Conservation (phyloP, 768 basidiomycete species). For the Leucocoprinus leucothites region DNA sequence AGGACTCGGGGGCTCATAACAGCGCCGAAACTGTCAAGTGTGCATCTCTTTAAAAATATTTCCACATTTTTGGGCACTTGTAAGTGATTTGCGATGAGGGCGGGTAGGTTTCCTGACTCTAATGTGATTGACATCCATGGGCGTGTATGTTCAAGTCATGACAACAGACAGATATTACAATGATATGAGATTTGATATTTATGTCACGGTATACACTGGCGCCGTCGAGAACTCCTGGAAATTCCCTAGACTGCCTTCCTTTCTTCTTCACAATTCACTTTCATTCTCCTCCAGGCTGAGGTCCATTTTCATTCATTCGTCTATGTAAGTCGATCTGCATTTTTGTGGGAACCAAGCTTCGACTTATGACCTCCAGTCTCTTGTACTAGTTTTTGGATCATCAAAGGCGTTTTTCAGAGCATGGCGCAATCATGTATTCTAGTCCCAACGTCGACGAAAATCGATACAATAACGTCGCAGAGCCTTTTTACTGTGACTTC, state of each 20-base stretch:
- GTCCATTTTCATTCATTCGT: background rate
- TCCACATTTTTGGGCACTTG: too few relatives aligned
- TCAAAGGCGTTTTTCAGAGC: background rate
- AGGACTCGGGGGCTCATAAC: too few relatives aligned
- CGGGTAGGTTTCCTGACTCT: too few relatives aligned
- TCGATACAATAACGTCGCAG: background rate
- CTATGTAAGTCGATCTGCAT: background rate
- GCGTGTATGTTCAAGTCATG: too few relatives aligned
- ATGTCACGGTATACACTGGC: background rate
- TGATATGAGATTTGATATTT: too few relatives aligned
- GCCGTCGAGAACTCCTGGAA: background rate
- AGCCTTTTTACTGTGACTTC: background rate
- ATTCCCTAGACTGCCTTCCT: background rate
- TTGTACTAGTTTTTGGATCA: background rate
- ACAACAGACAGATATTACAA: too few relatives aligned
- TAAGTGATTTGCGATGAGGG: too few relatives aligned
- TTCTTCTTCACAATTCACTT: too few relatives aligned
- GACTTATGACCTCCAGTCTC: background rate
- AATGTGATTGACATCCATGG: too few relatives aligned
- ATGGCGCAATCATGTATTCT: background rate
- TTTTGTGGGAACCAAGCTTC: background rate
- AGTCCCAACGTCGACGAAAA: background rate
- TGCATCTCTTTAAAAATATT: too few relatives aligned
- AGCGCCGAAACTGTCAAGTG: too few relatives aligned
- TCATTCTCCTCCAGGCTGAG: background rate